Percentiles rank a stretch among this genome's conserved stretches.
Conservation (phyloP, 208 protist species). For the Trypanosoma lewisi region DNA sequence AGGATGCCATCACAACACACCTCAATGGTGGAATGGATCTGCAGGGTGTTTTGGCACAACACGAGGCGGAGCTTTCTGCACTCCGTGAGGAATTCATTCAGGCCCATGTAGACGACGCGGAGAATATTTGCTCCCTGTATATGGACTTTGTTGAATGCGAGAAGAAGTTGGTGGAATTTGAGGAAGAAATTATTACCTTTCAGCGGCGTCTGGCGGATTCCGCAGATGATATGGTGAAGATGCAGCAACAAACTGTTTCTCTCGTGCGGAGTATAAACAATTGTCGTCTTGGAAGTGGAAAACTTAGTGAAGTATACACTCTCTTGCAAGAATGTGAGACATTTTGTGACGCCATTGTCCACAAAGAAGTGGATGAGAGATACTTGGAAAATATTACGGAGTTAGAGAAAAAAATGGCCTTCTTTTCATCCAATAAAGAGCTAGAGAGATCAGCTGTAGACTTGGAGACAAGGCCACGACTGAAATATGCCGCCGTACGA, state of each 20-base stretch:
- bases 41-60: slow-evolving; percentile 32
- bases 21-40: slow-evolving; percentile 56
- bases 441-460: slow-evolving; percentile 77
- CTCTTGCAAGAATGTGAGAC: slow-evolving; percentile 79
- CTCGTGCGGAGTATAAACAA: slow-evolving; percentile 73
- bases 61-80: slow-evolving; percentile 62
- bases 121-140: slow-evolving; percentile 64
- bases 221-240: slow-evolving; percentile 74
- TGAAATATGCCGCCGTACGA: slow-evolving; percentile 57
- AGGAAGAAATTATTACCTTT: slow-evolving; percentile 80
- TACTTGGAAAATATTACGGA: slow-evolving; percentile 73
- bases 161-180: slow-evolving; percentile 75
- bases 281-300: slow-evolving; percentile 66
- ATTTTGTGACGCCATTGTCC: slow-evolving; percentile 76
- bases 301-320: slow-evolving; percentile 80
- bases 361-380: slow-evolving; percentile 60
- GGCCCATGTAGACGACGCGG: slow-evolving; percentile 52
- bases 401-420: slow-evolving; percentile 63
- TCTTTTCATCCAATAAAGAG: slow-evolving; percentile 69
- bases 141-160: slow-evolving; percentile 68
- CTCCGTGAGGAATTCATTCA: slow-evolving; percentile 65
- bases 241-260: slow-evolving; percentile 75
- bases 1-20: slow-evolving; percentile 48
- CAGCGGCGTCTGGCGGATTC: slow-evolving; percentile 72
- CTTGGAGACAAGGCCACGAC: slow-evolving; percentile 74